Conservation (phyloP, 1,284 basidiomycete genomes). For the Gymnopus androsaceus region DNA sequence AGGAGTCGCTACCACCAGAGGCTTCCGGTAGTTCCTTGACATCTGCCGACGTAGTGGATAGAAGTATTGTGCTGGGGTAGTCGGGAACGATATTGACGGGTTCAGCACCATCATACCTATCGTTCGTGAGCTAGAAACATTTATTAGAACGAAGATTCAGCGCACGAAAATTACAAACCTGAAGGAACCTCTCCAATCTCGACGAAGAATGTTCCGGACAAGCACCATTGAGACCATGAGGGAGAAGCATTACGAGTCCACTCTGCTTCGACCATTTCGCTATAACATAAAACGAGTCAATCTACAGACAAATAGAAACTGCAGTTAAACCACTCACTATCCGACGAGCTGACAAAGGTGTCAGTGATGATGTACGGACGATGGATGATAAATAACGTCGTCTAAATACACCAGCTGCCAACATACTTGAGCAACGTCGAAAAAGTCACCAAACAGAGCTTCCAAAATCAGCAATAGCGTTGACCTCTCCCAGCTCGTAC, state of each 20-base stretch:
- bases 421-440: conserved; percentile 78
- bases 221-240: conserved; percentile 86
- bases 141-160: background rate
- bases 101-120: conserved; percentile 50
- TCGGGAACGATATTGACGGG: conserved; percentile 67
- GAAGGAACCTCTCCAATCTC: conserved; percentile 83
- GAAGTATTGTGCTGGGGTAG: conserved; percentile 88
- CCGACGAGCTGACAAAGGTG: conserved; percentile 80
- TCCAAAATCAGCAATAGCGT: conserved; percentile 86
- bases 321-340: conserved; percentile 60
- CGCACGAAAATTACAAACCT: conserved; percentile 46
- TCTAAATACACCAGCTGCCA: background rate
- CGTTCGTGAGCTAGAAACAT: conserved; percentile 65
- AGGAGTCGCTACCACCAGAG: conserved; percentile 79
- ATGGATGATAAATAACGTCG: background rate
- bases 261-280: conserved; percentile 95
- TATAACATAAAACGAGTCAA: conserved; percentile 30
- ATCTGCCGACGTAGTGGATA: conserved; percentile 85
- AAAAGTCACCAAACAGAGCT: conserved; percentile 91
- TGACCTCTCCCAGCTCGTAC: conserved; percentile 84
- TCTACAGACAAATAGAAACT: too few species aligned
- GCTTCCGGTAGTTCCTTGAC: conserved; percentile 82
- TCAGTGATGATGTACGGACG: conserved; percentile 73
- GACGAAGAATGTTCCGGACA: conserved; percentile 90
- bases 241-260: conserved; percentile 82